Evolutionary conservation across 176 grass and related monocot species (phyloP).

Genomic region (Raddia guianensis): DNA sequence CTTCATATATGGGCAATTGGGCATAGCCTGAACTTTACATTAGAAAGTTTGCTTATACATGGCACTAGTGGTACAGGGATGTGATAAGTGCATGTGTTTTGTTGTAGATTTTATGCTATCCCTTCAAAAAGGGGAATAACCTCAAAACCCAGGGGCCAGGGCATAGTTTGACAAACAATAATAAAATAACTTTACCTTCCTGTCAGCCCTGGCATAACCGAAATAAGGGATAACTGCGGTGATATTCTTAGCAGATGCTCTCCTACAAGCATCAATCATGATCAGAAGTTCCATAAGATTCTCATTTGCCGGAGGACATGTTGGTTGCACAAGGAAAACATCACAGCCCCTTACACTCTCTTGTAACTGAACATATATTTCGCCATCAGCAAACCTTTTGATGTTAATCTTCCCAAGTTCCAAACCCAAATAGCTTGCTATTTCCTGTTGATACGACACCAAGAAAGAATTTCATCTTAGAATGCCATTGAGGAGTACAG

Average conservation of each 20-base stretch:
- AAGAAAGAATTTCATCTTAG: slow-evolving; percentile 15
- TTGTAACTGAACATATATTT: slow-evolving; percentile 99
- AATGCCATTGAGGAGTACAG: background rate
- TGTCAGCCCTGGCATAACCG: slow-evolving; percentile 96
- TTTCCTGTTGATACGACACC: slow-evolving; percentile 64
- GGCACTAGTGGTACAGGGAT: background rate
- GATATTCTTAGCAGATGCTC: slow-evolving; percentile 97
- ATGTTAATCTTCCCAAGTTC: slow-evolving; percentile 97
- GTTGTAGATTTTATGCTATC: background rate
- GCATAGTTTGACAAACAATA: background rate
- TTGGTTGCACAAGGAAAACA: slow-evolving; percentile 93
- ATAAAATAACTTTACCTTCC: slow-evolving; percentile 63
- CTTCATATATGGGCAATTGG: background rate
- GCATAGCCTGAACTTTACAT: background rate
- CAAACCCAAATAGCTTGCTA: slow-evolving; percentile 94
- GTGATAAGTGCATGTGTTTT: background rate
- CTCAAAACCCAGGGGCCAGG: background rate
- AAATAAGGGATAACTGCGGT: slow-evolving; percentile 99
- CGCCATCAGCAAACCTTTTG: slow-evolving; percentile 91
- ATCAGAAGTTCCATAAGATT: slow-evolving; percentile 98
- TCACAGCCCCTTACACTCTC: slow-evolving; percentile 95
- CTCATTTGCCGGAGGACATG: slow-evolving; percentile 94
- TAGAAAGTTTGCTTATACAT: slow-evolving; percentile 2
- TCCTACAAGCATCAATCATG: slow-evolving; percentile 98
- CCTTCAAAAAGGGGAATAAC: background rate